Evolutionary conservation across 441 rosid species (phyloP).

Genomic region (Manihot esculenta): DNA sequence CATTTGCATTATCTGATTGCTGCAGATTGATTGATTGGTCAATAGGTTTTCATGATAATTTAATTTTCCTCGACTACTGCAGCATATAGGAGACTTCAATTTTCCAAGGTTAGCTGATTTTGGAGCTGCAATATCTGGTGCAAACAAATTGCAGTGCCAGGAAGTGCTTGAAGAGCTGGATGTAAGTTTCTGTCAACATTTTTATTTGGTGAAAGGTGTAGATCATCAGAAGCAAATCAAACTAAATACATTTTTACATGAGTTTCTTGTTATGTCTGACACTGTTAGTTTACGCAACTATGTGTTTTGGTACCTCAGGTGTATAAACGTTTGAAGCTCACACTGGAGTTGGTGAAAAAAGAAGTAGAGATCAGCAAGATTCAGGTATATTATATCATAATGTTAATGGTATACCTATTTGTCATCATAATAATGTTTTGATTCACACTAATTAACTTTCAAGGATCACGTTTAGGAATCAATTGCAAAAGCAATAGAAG

Average conservation of each 20-base stretch:
- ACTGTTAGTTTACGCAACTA: not conserved
- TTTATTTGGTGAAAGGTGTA: slow-evolving; percentile 9
- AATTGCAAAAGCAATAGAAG: slow-evolving; percentile 98
- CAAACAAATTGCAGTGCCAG: slow-evolving; percentile 82
- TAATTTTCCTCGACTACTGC: slow-evolving; percentile 31
- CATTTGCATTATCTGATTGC: not conserved
- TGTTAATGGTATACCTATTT: not conserved
- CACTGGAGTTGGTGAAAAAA: slow-evolving; percentile 72
- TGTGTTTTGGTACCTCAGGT: slow-evolving; percentile 43
- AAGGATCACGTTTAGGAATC: slow-evolving; percentile 59
- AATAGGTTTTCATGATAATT: slow-evolving; percentile 7
- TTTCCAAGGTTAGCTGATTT: slow-evolving; percentile 93
- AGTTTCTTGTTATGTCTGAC: not conserved
- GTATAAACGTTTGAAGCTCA: slow-evolving; percentile 70
- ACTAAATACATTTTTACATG: not conserved
- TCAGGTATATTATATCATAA: slow-evolving; percentile 51
- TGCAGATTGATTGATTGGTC: slow-evolving; percentile 9
- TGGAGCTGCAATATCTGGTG: slow-evolving; percentile 99
- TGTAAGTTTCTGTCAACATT: slow-evolving; percentile 46
- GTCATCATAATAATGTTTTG: slow-evolving; percentile 25
- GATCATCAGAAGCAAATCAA: not conserved
- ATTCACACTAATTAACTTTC: slow-evolving; percentile 21
- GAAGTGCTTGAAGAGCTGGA: slow-evolving; percentile 97
- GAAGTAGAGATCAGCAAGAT: slow-evolving; percentile 93
- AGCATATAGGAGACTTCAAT: slow-evolving; percentile 96